These are phyloP conservation scores for Sindora glabra DNA, from an alignment of 306 rosid genomes.

Conservation along the genomic window DNA sequence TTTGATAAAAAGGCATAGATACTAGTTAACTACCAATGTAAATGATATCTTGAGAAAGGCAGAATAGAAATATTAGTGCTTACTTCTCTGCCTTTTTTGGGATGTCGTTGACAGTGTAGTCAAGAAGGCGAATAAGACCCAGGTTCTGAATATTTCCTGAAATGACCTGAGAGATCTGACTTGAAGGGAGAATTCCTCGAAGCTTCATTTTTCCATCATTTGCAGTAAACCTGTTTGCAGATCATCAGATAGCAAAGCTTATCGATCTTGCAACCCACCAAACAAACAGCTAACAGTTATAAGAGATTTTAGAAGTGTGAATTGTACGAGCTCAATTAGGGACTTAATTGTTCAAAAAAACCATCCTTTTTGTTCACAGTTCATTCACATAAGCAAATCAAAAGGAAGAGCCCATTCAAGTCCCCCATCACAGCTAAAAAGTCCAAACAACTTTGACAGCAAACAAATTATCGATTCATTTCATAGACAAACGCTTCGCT, in stretches of 20 bases:
- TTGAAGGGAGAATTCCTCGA: slow-evolving; percentile 50
- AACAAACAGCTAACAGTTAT: neutral
- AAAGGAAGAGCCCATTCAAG: no score
- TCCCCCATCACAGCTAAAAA: no score
- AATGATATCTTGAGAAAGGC: neutral
- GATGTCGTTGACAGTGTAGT: slow-evolving; percentile 71
- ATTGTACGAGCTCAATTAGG: no score
- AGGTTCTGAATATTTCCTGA: slow-evolving; percentile 76
- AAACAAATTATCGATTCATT: no score
- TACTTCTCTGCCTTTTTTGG: slow-evolving; percentile 72
- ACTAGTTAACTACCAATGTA: no score
- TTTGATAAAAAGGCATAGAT: no score
- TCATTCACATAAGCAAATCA: no score
- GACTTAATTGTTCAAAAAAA: no score
- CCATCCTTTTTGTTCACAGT: no score
- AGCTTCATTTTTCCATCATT: slow-evolving; percentile 71
- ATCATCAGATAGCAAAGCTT: neutral
- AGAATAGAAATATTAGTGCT: neutral
- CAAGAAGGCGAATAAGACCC: slow-evolving; percentile 72
- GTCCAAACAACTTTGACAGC: no score
- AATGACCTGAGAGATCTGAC: slow-evolving; percentile 31
- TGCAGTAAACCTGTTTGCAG: slow-evolving; percentile 54
- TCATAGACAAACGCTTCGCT: no score
- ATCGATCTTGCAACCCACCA: neutral
- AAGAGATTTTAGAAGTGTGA: no score